Evolutionary conservation across 768 basidiomycete genomes (phyloP), one percentile per base, ranked within the genome.

Genomic region (Psilocybe sp.): DNA sequence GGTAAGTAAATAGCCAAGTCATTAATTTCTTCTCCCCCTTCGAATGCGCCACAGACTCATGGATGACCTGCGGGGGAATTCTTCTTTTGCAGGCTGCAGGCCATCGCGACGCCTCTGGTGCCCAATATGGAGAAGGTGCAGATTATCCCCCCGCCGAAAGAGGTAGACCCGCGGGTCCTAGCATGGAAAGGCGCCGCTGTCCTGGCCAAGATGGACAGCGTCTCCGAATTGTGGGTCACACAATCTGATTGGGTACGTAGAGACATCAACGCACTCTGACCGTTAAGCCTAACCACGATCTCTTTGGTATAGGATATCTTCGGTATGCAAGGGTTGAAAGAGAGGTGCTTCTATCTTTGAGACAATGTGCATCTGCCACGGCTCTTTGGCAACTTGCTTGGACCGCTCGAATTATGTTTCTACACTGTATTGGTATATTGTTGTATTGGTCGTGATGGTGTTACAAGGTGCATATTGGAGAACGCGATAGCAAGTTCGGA

Each of bases 121-220:
- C 78, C 80, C 13, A 85, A 84, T 61, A 91, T 94, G 83, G 87
- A 89, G 62, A 89, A 88, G 59, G 88, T 96, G 6, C 84, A 87
- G 56, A 90, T 97, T 51, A 89, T 98, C 40, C 91, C 93, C n/a
- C 88, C 93, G 2, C 94, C 95, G 1, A 89, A 94, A 64, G 92
- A 93, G 52, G 81, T 98, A 39, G 94, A 98, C 67, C 92, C 92
- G 5, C 80, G 84, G 19, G 84, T 92, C 34, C 78, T 98, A 31
- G 85, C 84, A 13, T 99, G 97, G 97, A 98, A 98, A 66, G 97
- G 97, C 9, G 92, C 87, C 5, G 82, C 87, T 7, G 92, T 95
- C 11, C 80, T 98, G 37, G 90, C 87, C 20, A 91, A 92, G 68
- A 88, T 98, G 81, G 97, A 99, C 45, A 83, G 85, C 2, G 82